Base-by-base conservation (phyloP, 805 yeast species). In the Suhomyces xylopsoci region DNA sequence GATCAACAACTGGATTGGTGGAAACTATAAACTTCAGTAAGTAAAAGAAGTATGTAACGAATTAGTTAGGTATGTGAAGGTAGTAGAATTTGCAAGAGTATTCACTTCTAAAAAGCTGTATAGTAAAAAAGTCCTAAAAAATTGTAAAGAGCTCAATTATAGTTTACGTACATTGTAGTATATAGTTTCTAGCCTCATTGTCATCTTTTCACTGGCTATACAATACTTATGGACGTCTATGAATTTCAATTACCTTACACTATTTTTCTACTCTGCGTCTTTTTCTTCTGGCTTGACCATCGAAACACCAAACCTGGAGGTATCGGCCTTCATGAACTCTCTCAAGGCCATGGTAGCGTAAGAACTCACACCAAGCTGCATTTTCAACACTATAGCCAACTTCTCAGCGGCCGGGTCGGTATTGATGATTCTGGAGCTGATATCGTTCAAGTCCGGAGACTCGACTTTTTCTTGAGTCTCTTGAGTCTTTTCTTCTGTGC, bases 271-370 rank as follows among this genome's bases (percentile, higher is more conserved):
- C 22, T 32, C 32, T 28, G n/a, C 28, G 7, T 15, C 44, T 19
- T 50, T 32, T 2, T 48, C 14, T 14, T 34, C 47, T 34, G 38
- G 49, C 20, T 32, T 36, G 19, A 53, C 48, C 58, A 55, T 57
- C 22, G 54, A 45, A 7, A 49, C 57, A 49, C 71, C 58, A 42
- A 66, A 60, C 47, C 74, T 60, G 25, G 84, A 77, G 2, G 92
- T 86, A 58, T 87, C 93, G 30, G 82, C 80, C 65, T 84, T 87
- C 88, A 92, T 84, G 48, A 90, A 81, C 67, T 94, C 98, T 65
- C 99, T 81, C 48, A 94, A 71, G 1, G 97, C 96, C 99, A 94
- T 96, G 0, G 99, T 94, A 1, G 99, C 99, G 68, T 94, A 94
- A 6, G 96, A 85, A 34, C 97, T 87, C 2, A 88, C 84, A 4